Percentiles rank a stretch among this genome's conserved stretches.
Evolutionary conservation across 2,329 filamentous ascomycete species (phyloP).

Genomic region (Colletotrichum truncatum): DNA sequence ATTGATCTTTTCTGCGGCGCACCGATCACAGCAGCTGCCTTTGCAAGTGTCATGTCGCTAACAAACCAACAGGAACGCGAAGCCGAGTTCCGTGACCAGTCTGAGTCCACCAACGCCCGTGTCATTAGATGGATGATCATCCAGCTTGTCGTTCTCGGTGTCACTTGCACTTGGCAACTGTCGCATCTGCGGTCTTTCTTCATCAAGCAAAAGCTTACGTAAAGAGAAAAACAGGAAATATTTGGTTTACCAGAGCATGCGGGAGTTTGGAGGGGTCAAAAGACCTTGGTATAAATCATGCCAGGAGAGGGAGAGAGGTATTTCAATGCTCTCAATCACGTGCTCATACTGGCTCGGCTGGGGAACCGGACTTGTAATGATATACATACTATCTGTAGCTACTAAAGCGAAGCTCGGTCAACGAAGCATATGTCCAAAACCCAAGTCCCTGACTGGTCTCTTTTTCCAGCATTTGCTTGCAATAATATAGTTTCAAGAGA

Average conservation of each 20-base stretch:
- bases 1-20: too few relatives aligned
- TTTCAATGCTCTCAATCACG: background rate
- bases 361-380: constrained; percentile 25
- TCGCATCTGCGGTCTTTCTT: constrained; percentile 97
- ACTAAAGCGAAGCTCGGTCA: constrained; percentile 23
- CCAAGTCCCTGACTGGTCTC: background rate
- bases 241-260: constrained; percentile 1
- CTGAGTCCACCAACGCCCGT: constrained; percentile 88
- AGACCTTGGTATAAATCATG: background rate
- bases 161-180: constrained; percentile 96
- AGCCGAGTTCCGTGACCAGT: constrained; percentile 97
- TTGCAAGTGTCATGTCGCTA: background rate
- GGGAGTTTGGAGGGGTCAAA: background rate
- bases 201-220: constrained; percentile 99
- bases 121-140: constrained; percentile 95
- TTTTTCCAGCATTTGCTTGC: background rate
- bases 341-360: background rate
- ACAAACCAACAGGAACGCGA: constrained; percentile 80
- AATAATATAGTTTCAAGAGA: background rate
- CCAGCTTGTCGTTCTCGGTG: constrained; percentile 83
- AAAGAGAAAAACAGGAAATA: constrained; percentile 39
- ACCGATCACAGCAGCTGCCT: background rate
- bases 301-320: background rate
- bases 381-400: constrained; percentile 28
- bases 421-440: constrained; percentile 25